These are phyloP conservation scores for Ceratocystis lukuohia DNA, from an alignment of 2,329 filamentous ascomycete species.

Conservation along the genomic window DNA sequence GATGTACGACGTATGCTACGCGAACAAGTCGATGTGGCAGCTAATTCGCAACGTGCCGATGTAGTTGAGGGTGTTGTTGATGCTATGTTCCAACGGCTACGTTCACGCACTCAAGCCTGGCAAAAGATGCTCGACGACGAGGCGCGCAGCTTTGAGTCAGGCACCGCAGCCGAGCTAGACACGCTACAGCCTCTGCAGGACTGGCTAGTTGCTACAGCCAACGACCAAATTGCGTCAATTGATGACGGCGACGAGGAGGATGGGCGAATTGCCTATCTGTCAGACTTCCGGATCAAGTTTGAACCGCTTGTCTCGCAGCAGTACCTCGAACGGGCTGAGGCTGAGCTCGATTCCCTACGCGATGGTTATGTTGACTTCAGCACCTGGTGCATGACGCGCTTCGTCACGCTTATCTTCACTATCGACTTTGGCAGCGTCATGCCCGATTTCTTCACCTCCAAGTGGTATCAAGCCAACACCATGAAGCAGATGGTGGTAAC, in stretches of 20 bases:
- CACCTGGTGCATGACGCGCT: slow-evolving; percentile 81
- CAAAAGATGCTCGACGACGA: slow-evolving; percentile 82
- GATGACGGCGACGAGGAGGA: slow-evolving; percentile 73
- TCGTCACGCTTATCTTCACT: slow-evolving; percentile 74
- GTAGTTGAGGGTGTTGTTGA: slow-evolving; percentile 92
- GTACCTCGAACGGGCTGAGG: slow-evolving; percentile 61
- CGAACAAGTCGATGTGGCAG: slow-evolving; percentile 78
- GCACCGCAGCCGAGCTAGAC: slow-evolving; percentile 40
- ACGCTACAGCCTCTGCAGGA: slow-evolving; percentile 74
- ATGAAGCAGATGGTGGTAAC: slow-evolving; percentile 93
- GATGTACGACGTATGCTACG: slow-evolving; percentile 97
- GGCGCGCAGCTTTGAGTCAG: slow-evolving; percentile 55
- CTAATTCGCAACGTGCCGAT: slow-evolving; percentile 71
- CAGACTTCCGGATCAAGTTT: slow-evolving; percentile 73
- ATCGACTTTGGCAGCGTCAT: slow-evolving; percentile 80
- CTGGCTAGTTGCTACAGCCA: slow-evolving; percentile 92
- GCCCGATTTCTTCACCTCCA: slow-evolving; percentile 76
- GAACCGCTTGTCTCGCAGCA: slow-evolving; percentile 65
- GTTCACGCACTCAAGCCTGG: slow-evolving; percentile 71
- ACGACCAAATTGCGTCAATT: slow-evolving; percentile 97
- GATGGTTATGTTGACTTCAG: slow-evolving; percentile 92
- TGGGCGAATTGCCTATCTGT: slow-evolving; percentile 65
- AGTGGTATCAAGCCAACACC: slow-evolving; percentile 74
- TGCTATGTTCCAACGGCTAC: slow-evolving; percentile 82
- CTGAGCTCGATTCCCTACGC: slow-evolving; percentile 60